Evolutionary conservation across 2,329 filamentous ascomycete species (phyloP).

Genomic region (Plenodomus tracheiphilus): DNA sequence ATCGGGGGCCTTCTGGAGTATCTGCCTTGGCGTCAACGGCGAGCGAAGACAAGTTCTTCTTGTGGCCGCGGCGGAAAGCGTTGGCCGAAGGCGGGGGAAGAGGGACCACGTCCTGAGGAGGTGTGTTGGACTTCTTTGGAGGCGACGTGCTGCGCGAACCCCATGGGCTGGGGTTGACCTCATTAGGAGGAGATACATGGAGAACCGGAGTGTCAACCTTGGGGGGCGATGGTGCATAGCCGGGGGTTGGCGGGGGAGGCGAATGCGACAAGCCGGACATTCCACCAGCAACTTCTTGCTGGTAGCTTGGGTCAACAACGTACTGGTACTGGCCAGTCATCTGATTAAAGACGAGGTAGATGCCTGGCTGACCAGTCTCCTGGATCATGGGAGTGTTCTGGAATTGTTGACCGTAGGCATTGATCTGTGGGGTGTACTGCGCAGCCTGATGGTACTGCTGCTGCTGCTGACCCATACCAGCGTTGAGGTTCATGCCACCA

Average conservation of each 20-base stretch:
- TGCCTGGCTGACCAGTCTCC: conserved; percentile 70
- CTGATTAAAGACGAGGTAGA: conserved; percentile 84
- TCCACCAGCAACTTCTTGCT: conserved; percentile 44
- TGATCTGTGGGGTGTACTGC: conserved; percentile 58
- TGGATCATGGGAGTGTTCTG: conserved; percentile 68
- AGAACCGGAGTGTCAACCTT: conserved; percentile 60
- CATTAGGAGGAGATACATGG: conserved; percentile 79
- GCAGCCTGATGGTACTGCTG: conserved; percentile 56
- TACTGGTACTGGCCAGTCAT: conserved; percentile 82
- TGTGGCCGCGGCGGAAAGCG: conserved; percentile 90
- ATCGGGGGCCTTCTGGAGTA: conserved; percentile 69
- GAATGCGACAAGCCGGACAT: conserved; percentile 49
- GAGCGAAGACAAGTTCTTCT: conserved; percentile 77
- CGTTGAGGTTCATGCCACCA: conserved; percentile 65
- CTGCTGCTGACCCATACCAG: conserved; percentile 37
- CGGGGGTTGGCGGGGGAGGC: conserved; percentile 52
- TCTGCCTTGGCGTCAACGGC: conserved; percentile 61
- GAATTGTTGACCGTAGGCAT: conserved; percentile 67
- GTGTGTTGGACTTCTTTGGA: conserved; percentile 66
- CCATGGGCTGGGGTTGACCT: conserved; percentile 56
- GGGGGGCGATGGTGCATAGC: conserved; percentile 42
- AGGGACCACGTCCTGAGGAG: conserved; percentile 69
- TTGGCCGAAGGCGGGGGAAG: conserved; percentile 87
- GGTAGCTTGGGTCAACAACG: conserved; percentile 69
- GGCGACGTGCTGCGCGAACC: conserved; percentile 66